Evolutionary conservation across 495 filamentous ascomycete genomes (phyloP).

Genomic region (Articulospora tetracladia): DNA sequence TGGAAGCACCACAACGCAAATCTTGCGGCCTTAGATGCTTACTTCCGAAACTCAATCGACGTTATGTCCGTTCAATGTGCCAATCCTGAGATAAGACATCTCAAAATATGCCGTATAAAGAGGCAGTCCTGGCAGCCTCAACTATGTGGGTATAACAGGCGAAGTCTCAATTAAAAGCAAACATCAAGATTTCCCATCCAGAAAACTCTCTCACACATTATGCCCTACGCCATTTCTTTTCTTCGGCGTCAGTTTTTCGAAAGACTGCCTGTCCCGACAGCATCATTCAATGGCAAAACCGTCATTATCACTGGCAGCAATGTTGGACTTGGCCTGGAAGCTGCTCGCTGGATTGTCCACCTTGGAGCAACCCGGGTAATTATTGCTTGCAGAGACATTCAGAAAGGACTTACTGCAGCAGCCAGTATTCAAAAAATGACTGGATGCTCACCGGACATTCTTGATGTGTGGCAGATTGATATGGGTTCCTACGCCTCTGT

Average conservation of each 20-base stretch:
- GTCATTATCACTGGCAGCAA: slow-evolving; percentile 49
- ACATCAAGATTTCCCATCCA: no score
- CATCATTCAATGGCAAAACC: slow-evolving; percentile 27
- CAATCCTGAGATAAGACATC: no score
- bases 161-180: no score
- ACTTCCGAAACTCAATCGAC: no score
- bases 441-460: neutral
- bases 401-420: slow-evolving; percentile 24
- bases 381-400: slow-evolving; percentile 32
- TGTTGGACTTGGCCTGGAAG: slow-evolving; percentile 41
- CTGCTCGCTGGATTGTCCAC: slow-evolving; percentile 12
- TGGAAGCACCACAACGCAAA: no score
- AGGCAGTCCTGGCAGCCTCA: no score
- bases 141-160: no score
- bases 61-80: no score
- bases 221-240: neutral
- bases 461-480: slow-evolving; percentile 36
- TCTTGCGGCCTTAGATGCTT: no score
- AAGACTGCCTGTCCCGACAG: neutral
- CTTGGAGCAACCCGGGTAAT: slow-evolving; percentile 34
- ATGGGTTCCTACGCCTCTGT: slow-evolving; percentile 32
- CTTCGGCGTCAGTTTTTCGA: slow-evolving; percentile 1
- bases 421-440: neutral
- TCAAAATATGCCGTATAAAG: no score
- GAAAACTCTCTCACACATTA: neutral